Evolutionary conservation across 2,329 filamentous ascomycete species (phyloP), one percentile per base, ranked within the genome.

Genomic region (Colletotrichum sp.): DNA sequence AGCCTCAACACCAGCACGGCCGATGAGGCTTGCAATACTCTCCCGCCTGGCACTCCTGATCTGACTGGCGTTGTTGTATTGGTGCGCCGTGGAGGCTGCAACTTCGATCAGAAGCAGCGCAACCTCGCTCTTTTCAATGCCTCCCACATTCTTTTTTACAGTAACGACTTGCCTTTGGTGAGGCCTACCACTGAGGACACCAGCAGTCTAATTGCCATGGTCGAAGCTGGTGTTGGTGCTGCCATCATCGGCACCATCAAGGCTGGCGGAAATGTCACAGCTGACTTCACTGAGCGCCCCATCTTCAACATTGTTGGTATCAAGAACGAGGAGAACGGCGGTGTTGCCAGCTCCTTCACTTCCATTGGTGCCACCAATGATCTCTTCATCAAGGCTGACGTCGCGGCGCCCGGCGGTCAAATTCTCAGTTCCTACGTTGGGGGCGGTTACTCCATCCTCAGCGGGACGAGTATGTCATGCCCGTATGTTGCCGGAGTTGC

Each of bases 401-500:
- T 87, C 64, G 82, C 83, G 19, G 81, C 85, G 0, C 85, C 85
- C 3, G 85, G 86, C 57, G 84, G 85, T 15, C 81, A 84, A 13
- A 88, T 88, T 65, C 80, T 88, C 34, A 86, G 85, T 15, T 88
- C 86, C 3, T 88, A 83, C 71, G 78, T 77, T 2, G 72, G 78
- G n/a, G 77, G 75, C 8, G 68, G 74, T 6, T 88, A 88, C 71
- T 83, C 83, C 39, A 82, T 87, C 9, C 79, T 87, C 30, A 86
- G 83, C 61, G 88, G 88, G 49, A 90, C 88, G 2, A 87, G 86
- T 3, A 89, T 89, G 88, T 85, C 87, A 6, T 83, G 83, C 22
- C 87, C 87, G 9, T 86, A 86, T 63, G 82, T 87, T 8, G 86
- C 87, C 15, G 87, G 86, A 6, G 81, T 85, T 7, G 83, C 81